A percentile compares a stretch with the other conserved stretches of the same genome.
phyloP scores from a whole-genome alignment of 176 grass and related monocot genomes.

The Coix lacrymajobi region DNA sequence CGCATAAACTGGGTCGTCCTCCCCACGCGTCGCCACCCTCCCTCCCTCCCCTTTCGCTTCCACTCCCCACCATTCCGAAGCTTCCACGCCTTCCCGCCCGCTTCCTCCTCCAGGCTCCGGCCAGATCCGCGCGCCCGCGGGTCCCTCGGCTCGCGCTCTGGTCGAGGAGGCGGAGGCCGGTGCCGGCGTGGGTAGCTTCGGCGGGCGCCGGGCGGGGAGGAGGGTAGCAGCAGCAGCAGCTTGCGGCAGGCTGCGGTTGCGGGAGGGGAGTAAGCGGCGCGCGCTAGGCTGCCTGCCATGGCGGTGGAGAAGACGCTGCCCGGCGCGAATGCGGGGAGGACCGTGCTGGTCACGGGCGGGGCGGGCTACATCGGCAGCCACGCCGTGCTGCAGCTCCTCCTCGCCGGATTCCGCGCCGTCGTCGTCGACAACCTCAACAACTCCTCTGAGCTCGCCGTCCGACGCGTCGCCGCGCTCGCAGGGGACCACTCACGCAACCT shows the following conservation, averaged over 20 bases:
- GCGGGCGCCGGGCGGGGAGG: background rate
- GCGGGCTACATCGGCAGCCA: constrained; percentile 91
- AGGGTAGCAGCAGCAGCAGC: background rate
- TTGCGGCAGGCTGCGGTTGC: too few relatives aligned
- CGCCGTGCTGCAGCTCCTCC: constrained; percentile 74
- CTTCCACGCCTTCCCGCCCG: background rate
- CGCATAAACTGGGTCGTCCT: background rate
- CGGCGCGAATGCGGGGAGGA: constrained; percentile 17
- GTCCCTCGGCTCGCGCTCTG: constrained; percentile 7
- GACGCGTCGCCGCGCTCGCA: constrained; percentile 60
- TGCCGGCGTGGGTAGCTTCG: background rate
- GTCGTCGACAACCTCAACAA: constrained; percentile 80
- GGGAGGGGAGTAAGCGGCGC: too few relatives aligned
- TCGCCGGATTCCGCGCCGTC: constrained; percentile 52
- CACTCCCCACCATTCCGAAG: constrained; percentile 12
- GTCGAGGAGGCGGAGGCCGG: background rate
- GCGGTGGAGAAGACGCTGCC: constrained; percentile 32
- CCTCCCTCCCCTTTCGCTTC: background rate
- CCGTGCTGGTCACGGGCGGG: constrained; percentile 74
- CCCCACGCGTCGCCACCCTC: background rate
- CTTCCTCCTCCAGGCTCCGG: background rate
- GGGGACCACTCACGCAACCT: constrained; percentile 50
- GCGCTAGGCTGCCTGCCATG: background rate
- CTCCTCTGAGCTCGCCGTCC: constrained; percentile 60
- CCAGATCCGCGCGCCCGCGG: constrained; percentile 29